Evolutionary conservation across 2,329 filamentous ascomycete species (phyloP), one percentile per base, ranked within the genome.

Genomic region (Phyllosticta ampelicida): DNA sequence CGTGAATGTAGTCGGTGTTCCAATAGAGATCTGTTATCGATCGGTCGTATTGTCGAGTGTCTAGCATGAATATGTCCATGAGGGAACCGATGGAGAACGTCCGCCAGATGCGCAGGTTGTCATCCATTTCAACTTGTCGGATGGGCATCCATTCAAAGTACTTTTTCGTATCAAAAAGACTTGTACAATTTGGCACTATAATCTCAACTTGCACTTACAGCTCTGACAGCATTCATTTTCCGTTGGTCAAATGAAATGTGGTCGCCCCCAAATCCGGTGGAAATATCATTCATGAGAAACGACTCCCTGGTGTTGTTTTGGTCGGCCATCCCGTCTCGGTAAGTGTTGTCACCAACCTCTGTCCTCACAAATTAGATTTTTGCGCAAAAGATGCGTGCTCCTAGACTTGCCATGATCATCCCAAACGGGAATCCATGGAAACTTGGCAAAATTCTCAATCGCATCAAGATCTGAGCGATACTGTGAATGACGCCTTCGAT

Each of bases 1-100:
- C 64, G 60, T 81, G 75, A 50, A 86, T 74, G 65, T 87, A 87
- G 50, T 81, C 74, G 0, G 77, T 78, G 65, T 87, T 86, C 77
- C 79, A 81, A 63, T 74, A 73, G 1, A 76, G 65, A 58, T 74
- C 70, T 1, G 74, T 75, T 55, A 76, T 74, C 6, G 68, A 71
- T 11, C 73, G 71, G 60, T 75, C 74, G 60, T 75, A 75, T 28
- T 74, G 64, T 5, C 73, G 67, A 1, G 73, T 76, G 54, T 76
- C 74, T 13, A 75, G 65, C 70, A 75, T 74, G 58, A 75, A 67
- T 8, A 75, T 63, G 55, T 75, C 74, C 11, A 74, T 64, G 1
- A 75, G 63, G 50, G 69, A 74, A 54, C 73, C 73, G 19, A 75
- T 70, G 13, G 65, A 69, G 63, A 76, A 76, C 3, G 66, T 69